phyloP scores from a whole-genome alignment of 805 yeast species.

The Kodamaea jinghongensis region DNA sequence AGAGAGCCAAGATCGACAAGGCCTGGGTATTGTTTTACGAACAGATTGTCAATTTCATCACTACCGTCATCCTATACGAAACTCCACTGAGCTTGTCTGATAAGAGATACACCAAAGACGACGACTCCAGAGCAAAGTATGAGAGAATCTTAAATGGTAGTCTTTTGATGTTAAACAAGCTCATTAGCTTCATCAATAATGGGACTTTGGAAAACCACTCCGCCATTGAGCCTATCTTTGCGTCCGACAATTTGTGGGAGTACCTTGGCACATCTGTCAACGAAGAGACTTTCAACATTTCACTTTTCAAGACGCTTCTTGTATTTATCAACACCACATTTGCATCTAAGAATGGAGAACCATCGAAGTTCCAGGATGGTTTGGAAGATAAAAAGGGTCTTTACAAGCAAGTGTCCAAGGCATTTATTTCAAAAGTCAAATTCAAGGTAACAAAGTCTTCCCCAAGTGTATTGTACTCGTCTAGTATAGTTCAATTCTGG shows the following conservation, averaged over 20 bases:
- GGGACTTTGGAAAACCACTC: slow-evolving; percentile 11
- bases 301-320: slow-evolving; percentile 30
- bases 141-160: slow-evolving; percentile 53
- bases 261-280: slow-evolving; percentile 22
- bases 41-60: slow-evolving; percentile 54
- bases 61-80: slow-evolving; percentile 55
- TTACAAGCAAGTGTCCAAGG: slow-evolving; percentile 43
- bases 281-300: slow-evolving; percentile 26
- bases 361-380: slow-evolving; percentile 13
- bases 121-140: slow-evolving; percentile 65
- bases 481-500: slow-evolving; percentile 47
- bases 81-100: slow-evolving; percentile 67
- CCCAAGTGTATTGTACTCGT: slow-evolving; percentile 41
- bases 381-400: slow-evolving; percentile 20
- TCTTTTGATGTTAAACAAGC: slow-evolving; percentile 40
- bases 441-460: slow-evolving; percentile 22
- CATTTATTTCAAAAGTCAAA: slow-evolving; percentile 43
- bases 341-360: slow-evolving; percentile 11
- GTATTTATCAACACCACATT: slow-evolving; percentile 21
- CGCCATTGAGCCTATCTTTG: slow-evolving; percentile 11
- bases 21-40: slow-evolving; percentile 59
- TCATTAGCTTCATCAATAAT: slow-evolving; percentile 19
- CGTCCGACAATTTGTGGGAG: slow-evolving; percentile 34
- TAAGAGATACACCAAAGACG: slow-evolving; percentile 62
- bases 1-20: slow-evolving; percentile 43